Conservation (phyloP, 768 basidiomycete species). For the Suillus cothurnatus region DNA sequence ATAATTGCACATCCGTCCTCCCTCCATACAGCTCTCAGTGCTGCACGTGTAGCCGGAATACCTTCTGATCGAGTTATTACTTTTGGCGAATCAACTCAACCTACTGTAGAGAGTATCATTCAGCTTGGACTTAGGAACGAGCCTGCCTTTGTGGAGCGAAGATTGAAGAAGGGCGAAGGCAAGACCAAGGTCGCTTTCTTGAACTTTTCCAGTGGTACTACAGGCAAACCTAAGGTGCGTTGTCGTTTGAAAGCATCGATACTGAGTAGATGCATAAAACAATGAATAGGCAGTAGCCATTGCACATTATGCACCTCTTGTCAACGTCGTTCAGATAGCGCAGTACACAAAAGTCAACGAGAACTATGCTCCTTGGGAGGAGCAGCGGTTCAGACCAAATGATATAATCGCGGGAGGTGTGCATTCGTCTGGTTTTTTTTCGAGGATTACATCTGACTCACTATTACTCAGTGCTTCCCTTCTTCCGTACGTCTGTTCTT, state of each 20-base stretch:
- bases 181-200: slow-evolving; percentile 67
- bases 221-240: slow-evolving; percentile 47
- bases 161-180: slow-evolving; percentile 57
- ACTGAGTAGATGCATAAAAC: not conserved
- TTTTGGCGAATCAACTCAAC: slow-evolving; percentile 22
- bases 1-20: slow-evolving; percentile 35
- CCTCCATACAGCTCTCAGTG: slow-evolving; percentile 29
- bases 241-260: not conserved
- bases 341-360: slow-evolving; percentile 47
- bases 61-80: slow-evolving; percentile 31
- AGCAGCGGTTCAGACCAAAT: slow-evolving; percentile 49
- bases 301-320: slow-evolving; percentile 64
- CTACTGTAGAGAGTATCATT: slow-evolving; percentile 51
- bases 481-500: slow-evolving; percentile 51
- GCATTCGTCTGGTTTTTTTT: slow-evolving; percentile 18
- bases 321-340: slow-evolving; percentile 62
- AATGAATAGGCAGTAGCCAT: slow-evolving; percentile 62
- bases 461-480: slow-evolving; percentile 48
- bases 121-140: slow-evolving; percentile 39
- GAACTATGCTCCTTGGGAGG: slow-evolving; percentile 40
- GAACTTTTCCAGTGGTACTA: slow-evolving; percentile 76
- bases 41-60: slow-evolving; percentile 31
- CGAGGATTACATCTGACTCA: not conserved
- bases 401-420: slow-evolving; percentile 60
- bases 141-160: slow-evolving; percentile 47